Evolutionary conservation across 1,284 basidiomycete genomes (phyloP).

Genomic region (Naganishia cerealis): DNA sequence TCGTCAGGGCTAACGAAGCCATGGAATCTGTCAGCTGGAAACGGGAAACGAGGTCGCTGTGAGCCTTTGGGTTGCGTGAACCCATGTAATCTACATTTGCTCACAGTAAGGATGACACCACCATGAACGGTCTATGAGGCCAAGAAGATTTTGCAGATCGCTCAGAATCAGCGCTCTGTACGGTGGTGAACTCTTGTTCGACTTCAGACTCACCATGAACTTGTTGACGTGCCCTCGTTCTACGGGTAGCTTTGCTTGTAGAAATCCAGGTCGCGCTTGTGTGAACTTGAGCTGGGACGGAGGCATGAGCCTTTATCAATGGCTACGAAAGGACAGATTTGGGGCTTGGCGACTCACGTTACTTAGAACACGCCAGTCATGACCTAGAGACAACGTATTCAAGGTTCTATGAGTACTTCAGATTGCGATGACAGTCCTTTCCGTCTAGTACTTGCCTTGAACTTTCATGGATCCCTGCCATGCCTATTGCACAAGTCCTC

Average conservation of each 20-base stretch:
- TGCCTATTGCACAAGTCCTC: slow-evolving; percentile 16
- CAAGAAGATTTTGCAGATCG: background rate
- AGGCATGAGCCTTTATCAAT: slow-evolving; percentile 35
- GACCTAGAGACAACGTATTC: slow-evolving; percentile 26
- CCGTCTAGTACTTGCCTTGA: slow-evolving; percentile 19
- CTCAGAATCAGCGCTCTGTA: background rate
- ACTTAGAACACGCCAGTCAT: slow-evolving; percentile 29
- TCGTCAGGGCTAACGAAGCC: slow-evolving; percentile 51
- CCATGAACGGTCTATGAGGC: slow-evolving; percentile 51
- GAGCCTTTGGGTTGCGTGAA: slow-evolving; percentile 13
- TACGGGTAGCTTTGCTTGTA: slow-evolving; percentile 45
- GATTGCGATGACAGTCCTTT: too few species aligned
- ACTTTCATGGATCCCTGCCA: slow-evolving; percentile 34
- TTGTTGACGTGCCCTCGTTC: slow-evolving; percentile 52
- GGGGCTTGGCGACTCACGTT: slow-evolving; percentile 15
- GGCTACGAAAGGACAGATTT: slow-evolving; percentile 33
- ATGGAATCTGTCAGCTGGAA: slow-evolving; percentile 51
- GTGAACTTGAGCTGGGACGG: slow-evolving; percentile 38
- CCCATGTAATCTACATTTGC: slow-evolving; percentile 9
- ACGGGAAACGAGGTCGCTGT: background rate
- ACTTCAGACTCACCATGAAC: slow-evolving; percentile 44
- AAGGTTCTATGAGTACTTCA: background rate
- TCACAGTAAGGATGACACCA: slow-evolving; percentile 50
- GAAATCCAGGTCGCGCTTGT: slow-evolving; percentile 44
- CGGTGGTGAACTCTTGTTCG: background rate